Percentiles rank a stretch among this genome's conserved stretches.
These are phyloP conservation scores for Candida ortonii DNA, from an alignment of 805 yeast species.

Conservation along the genomic window DNA sequence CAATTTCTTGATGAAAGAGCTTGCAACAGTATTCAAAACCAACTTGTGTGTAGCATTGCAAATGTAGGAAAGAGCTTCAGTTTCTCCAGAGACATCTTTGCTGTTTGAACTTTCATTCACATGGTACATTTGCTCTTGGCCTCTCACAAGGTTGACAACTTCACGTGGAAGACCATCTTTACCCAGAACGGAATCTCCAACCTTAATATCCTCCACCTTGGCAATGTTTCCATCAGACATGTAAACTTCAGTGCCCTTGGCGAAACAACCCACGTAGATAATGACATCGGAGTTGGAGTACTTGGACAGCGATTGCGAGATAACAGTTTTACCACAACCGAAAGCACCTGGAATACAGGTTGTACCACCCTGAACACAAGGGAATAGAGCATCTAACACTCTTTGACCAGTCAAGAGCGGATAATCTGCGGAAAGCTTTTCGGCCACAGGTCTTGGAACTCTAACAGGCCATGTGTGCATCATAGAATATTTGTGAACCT, in stretches of 20 bases:
- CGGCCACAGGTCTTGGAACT: constrained; percentile 98
- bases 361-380: constrained; percentile 99
- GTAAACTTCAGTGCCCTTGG: constrained; percentile 30
- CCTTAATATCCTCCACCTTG: constrained; percentile 33
- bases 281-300: constrained; percentile 97
- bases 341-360: constrained; percentile 99
- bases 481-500: constrained; percentile 78
- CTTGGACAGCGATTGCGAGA: constrained; percentile 95
- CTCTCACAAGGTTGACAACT: constrained; percentile 42
- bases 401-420: constrained; percentile 98
- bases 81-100: constrained; percentile 10
- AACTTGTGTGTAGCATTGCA: constrained; percentile 41
- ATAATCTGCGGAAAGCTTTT: constrained; percentile 87
- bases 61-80: constrained; percentile 19
- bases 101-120: constrained; percentile 20
- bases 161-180: constrained; percentile 40
- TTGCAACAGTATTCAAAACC: constrained; percentile 37
- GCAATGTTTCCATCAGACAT: constrained; percentile 40
- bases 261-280: constrained; percentile 77
- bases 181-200: constrained; percentile 43
- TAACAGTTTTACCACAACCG: constrained; percentile 97
- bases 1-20: constrained; percentile 2
- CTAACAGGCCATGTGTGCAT: constrained; percentile 99
- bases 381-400: constrained; percentile 95
- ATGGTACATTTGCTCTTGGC: constrained; percentile 40